These are phyloP conservation scores for Citropsis articulata DNA, from an alignment of 345 rosid genomes.

Conservation along the genomic window DNA sequence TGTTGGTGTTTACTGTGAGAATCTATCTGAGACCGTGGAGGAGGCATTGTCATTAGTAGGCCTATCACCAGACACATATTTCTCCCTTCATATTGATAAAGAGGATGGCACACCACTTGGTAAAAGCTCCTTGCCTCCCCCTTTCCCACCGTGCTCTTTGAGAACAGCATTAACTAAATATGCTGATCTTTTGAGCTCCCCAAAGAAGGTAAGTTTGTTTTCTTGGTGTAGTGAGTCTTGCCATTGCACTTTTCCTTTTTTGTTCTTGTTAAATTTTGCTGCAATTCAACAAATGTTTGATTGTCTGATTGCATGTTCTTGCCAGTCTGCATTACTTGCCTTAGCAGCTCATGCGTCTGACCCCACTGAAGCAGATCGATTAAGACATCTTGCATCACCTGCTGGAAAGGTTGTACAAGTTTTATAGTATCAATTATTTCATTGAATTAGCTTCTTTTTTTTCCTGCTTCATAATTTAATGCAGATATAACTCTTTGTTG, in stretches of 20 bases:
- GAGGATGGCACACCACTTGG: constrained; percentile 88
- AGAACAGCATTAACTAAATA: constrained; percentile 76
- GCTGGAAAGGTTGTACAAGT: constrained; percentile 73
- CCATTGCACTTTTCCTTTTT: not conserved
- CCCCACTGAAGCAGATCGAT: constrained; percentile 82
- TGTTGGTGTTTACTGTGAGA: constrained; percentile 85
- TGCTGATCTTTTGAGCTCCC: constrained; percentile 87
- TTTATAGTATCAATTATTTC: not conserved
- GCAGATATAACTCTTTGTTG: not conserved
- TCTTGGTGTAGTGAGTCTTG: not conserved
- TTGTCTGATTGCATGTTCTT: constrained; percentile 13
- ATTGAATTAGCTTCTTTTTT: not conserved
- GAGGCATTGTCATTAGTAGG: constrained; percentile 77
- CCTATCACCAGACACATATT: constrained; percentile 70
- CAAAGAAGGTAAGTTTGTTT: constrained; percentile 71
- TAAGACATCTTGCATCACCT: constrained; percentile 82
- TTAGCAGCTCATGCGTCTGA: constrained; percentile 93
- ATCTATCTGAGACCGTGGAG: constrained; percentile 73
- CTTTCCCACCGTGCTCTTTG: constrained; percentile 80
- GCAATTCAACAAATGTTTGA: not conserved
- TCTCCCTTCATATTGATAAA: constrained; percentile 79
- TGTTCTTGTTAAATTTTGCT: not conserved
- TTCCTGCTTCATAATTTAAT: not conserved
- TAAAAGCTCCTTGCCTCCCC: constrained; percentile 81
- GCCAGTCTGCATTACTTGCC: constrained; percentile 84